Base-by-base conservation (phyloP, 805 yeast genomes). In the Starmera dryadoides region DNA sequence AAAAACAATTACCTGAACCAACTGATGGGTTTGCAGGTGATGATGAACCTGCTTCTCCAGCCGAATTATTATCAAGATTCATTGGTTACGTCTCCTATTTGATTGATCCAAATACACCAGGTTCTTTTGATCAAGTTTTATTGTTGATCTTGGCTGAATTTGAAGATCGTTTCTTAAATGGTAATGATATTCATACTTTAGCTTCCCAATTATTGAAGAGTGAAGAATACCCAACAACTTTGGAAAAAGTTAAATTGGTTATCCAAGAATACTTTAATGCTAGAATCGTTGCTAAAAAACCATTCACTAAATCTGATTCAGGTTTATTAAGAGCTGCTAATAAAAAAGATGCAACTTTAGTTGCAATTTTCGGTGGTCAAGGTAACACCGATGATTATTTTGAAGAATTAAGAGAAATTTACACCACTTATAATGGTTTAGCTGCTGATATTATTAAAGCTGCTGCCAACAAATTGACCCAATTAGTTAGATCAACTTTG, bases 361-460 rank as follows among this genome's bases (percentile, higher is more conserved):
- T 75, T 43, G 95, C 97, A 47, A 79, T 93, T 50, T 93, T 91
- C 55, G 98, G 99, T 60, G 99, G 99, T 56, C 99, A 93, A 71
- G 99, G 99, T 66, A 91, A 87, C 69, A 81, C 95, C 38, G 98
- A 93, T 59, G 97, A 93, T 61, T 93, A 87, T 70, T 93, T 93
- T 53, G 96, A 89, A 60, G 99, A 93, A 70, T 76, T 93, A 59
- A 80, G 95, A 61, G 94, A 87, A 48, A 62, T 89, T 43, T 82
- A 85, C 69, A 68, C 76, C 47, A 73, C 80, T 42, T 93, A 93
- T 71, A 73, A 80, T 48, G 85, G 86, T 21, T 69, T 91, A 46
- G 68, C 88, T 40, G 63, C 73, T 19, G 91, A 83, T 52, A 77
- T 91, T 51, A 73, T 93, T 51, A 64, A 69, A 45, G 72, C 78